These are phyloP conservation scores for Tremellales sp. DNA, from an alignment of 1,284 basidiomycete species.

Conservation along the genomic window DNA sequence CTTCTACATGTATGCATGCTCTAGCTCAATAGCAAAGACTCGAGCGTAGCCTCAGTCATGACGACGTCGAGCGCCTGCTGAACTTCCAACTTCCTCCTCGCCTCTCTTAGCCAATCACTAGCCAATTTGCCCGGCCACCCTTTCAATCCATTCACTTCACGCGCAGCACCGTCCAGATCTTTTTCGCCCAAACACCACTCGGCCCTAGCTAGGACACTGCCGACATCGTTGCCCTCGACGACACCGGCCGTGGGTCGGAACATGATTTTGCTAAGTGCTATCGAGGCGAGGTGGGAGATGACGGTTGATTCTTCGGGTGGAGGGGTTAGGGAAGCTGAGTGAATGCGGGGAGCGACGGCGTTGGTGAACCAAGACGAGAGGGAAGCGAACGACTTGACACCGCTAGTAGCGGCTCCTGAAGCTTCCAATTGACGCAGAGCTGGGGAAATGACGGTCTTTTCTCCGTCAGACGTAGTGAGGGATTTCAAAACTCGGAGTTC, in stretches of 20 bases:
- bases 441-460: constrained; percentile 55
- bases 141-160: constrained; percentile 85
- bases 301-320: constrained; percentile 67
- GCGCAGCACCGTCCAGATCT: constrained; percentile 83
- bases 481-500: constrained; percentile 76
- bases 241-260: constrained; percentile 69
- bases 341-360: constrained; percentile 77
- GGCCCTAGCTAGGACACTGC: constrained; percentile 82
- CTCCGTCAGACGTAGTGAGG: constrained; percentile 46
- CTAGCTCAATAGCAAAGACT: constrained; percentile 52
- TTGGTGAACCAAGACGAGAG: constrained; percentile 85
- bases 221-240: constrained; percentile 74
- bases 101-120: constrained; percentile 88
- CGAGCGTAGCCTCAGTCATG: constrained; percentile 70
- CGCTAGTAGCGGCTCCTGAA: constrained; percentile 72
- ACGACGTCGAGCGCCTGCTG: constrained; percentile 90
- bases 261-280: constrained; percentile 67
- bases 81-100: constrained; percentile 81
- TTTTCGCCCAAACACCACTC: constrained; percentile 87
- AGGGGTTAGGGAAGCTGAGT: constrained; percentile 85
- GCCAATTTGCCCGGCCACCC: constrained; percentile 81
- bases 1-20: background rate
- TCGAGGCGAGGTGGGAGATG: constrained; percentile 78
- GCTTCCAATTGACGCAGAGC: constrained; percentile 70
- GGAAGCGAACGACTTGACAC: constrained; percentile 84